Evolutionary conservation across 2,329 filamentous ascomycete species (phyloP), one percentile per base, ranked within the genome.

Genomic region (Passalora sequoiae): DNA sequence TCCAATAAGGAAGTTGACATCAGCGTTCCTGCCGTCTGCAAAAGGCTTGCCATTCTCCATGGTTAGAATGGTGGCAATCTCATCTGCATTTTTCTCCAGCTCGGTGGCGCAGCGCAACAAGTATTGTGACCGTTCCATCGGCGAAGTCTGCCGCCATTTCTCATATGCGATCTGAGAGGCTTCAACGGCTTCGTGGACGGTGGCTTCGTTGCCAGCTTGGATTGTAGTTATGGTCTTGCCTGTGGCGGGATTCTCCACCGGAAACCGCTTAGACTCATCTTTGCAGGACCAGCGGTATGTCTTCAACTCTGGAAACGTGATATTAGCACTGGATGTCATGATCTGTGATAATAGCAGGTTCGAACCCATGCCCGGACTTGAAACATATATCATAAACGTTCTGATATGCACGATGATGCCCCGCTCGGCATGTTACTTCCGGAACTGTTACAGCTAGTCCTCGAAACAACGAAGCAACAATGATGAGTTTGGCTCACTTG

Each of bases 1-100:
- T 2, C 30, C 27, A 7, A 52, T 30, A 10, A 58, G 28, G 37
- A 56, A 54, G 12, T 25, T 45, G 21, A 54, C 38, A 35, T 59
- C 56, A 15, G 40, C 50, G 19, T 40, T 43, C 5, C 44, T 30
- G 5, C 53, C 56, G 21, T 58, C 51, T 9, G 41, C 13, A 17
- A 43, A 44, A 12, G 57, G 55, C 31, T 59, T 60, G 33, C 57
- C 57, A 35, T 60, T 60, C 40, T 60, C 57, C 16, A 55, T 32
- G 13, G 47, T 57, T 3, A 59, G 38, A 2, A 59, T 36, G 8
- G 46, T 46, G 15, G 55, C 55, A 6, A 60, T 46, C 21, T 58
- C 56, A 24, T 59, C 55, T 6, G 42, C 41, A 16, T 52, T 43
- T 5, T 17, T 27, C 25, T 47, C 43, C 17, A 52, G 49, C 29